Evolutionary conservation across 2,329 filamentous ascomycete genomes (phyloP).

Genomic region (Fusarium mangiferae): DNA sequence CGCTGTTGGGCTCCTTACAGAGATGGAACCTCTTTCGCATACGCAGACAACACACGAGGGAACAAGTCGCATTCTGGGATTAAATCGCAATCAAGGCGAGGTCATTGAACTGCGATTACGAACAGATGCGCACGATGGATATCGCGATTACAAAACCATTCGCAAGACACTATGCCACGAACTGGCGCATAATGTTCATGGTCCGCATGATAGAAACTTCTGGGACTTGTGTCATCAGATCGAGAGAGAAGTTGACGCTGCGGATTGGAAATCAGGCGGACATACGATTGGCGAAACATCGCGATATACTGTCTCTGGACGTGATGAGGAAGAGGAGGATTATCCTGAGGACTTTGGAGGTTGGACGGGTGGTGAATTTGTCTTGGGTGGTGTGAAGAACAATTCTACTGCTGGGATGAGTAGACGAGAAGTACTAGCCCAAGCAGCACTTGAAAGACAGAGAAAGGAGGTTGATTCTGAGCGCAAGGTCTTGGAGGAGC

Average conservation of each 20-base stretch:
- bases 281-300: slow-evolving; percentile 72
- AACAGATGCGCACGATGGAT: slow-evolving; percentile 95
- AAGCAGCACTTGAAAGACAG: slow-evolving; percentile 52
- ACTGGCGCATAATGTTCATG: slow-evolving; percentile 89
- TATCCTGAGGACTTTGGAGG: slow-evolving; percentile 71
- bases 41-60: slow-evolving; percentile 77
- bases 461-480: slow-evolving; percentile 48
- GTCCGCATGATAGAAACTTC: slow-evolving; percentile 85
- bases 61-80: slow-evolving; percentile 79
- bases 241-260: slow-evolving; percentile 83
- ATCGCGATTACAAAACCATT: slow-evolving; percentile 91
- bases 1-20: slow-evolving; percentile 85
- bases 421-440: slow-evolving; percentile 79
- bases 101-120: slow-evolving; percentile 89
- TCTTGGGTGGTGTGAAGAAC: slow-evolving; percentile 69
- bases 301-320: slow-evolving; percentile 65
- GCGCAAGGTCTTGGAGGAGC: slow-evolving; percentile 45
- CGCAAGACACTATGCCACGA: slow-evolving; percentile 95
- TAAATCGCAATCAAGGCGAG: slow-evolving; percentile 89
- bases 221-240: slow-evolving; percentile 91
- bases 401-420: slow-evolving; percentile 63
- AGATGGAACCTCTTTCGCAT: slow-evolving; percentile 91
- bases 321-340: slow-evolving; percentile 61
- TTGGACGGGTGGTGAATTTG: slow-evolving; percentile 83
- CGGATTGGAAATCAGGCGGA: slow-evolving; percentile 81